Conservation (phyloP, 441 rosid species). For the Populus tomentosa region DNA sequence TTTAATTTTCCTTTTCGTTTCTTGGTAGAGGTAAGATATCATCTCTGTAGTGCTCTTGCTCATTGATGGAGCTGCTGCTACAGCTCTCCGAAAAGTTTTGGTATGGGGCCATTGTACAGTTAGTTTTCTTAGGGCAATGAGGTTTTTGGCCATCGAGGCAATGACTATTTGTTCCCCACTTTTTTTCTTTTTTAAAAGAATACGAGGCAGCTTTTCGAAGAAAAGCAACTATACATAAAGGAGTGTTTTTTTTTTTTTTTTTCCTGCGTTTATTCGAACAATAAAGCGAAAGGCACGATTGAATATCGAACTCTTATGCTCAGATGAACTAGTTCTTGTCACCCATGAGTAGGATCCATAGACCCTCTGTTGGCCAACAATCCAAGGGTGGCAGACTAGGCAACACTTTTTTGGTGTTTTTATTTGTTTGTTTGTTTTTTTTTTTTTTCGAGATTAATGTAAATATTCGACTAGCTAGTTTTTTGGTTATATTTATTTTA, state of each 20-base stretch:
- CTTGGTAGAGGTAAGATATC: slow-evolving; percentile 1
- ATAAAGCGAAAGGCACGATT: too few relatives aligned
- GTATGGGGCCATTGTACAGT: slow-evolving; percentile 16
- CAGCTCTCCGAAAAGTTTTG: slow-evolving; percentile 6
- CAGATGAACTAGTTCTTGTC: too few relatives aligned
- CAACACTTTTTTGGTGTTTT: neutral
- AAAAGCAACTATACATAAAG: neutral
- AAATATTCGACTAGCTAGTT: too few relatives aligned
- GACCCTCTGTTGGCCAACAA: too few relatives aligned
- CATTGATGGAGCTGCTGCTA: neutral
- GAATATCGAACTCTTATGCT: too few relatives aligned
- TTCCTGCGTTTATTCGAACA: too few relatives aligned
- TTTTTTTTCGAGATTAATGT: too few relatives aligned
- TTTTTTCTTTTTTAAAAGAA: neutral
- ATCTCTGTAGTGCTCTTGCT: neutral
- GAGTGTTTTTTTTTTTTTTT: too few relatives aligned
- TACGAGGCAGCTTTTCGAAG: neutral
- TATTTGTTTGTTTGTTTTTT: too few relatives aligned
- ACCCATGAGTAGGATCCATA: neutral
- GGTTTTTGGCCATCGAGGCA: neutral
- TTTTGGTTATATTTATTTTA: too few relatives aligned
- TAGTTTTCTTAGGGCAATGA: slow-evolving; percentile 9
- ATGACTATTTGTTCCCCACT: slow-evolving; percentile 6
- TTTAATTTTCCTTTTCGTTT: slow-evolving; percentile 28
- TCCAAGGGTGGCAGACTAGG: neutral